These are phyloP conservation scores for Wickerhamomyces sydowiorum DNA, from an alignment of 805 yeast species.

Conservation along the genomic window DNA sequence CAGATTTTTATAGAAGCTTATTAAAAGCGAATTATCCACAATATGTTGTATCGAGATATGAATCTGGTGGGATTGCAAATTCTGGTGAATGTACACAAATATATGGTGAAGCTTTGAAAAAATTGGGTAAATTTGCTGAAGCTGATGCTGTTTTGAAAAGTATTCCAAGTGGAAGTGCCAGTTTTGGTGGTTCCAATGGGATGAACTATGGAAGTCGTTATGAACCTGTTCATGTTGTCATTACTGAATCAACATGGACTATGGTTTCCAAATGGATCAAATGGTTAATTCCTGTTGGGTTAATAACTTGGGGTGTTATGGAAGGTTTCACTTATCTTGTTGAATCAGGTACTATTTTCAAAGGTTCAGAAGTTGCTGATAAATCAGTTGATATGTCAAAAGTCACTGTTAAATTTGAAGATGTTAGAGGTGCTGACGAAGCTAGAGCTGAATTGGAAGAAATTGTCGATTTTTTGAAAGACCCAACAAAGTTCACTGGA, in stretches of 20 bases:
- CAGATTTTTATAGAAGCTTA: slow-evolving; percentile 72
- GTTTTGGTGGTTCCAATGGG: slow-evolving; percentile 23
- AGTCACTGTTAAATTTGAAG: slow-evolving; percentile 82
- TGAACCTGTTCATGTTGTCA: slow-evolving; percentile 92
- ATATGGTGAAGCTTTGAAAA: slow-evolving; percentile 76
- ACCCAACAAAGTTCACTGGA: slow-evolving; percentile 93
- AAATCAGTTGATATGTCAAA: slow-evolving; percentile 79
- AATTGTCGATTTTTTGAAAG: slow-evolving; percentile 94
- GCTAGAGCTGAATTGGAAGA: slow-evolving; percentile 97
- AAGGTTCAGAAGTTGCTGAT: slow-evolving; percentile 64
- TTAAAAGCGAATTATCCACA: slow-evolving; percentile 88
- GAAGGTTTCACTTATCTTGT: slow-evolving; percentile 72
- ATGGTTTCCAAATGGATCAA: slow-evolving; percentile 81
- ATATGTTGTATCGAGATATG: slow-evolving; percentile 89
- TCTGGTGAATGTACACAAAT: slow-evolving; percentile 73
- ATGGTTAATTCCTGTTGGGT: slow-evolving; percentile 79
- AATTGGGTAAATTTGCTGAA: slow-evolving; percentile 70
- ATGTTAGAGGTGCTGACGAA: slow-evolving; percentile 97
- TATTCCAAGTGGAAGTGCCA: slow-evolving; percentile 24
- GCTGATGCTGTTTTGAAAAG: slow-evolving; percentile 61
- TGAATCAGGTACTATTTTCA: slow-evolving; percentile 79
- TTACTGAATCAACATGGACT: slow-evolving; percentile 77
- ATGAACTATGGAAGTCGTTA: slow-evolving; percentile 51
- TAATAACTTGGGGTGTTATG: slow-evolving; percentile 75
- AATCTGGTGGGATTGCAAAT: slow-evolving; percentile 87